These are phyloP conservation scores for Trichoderma aggressivum DNA, from an alignment of 2,329 filamentous ascomycete species.

Conservation along the genomic window DNA sequence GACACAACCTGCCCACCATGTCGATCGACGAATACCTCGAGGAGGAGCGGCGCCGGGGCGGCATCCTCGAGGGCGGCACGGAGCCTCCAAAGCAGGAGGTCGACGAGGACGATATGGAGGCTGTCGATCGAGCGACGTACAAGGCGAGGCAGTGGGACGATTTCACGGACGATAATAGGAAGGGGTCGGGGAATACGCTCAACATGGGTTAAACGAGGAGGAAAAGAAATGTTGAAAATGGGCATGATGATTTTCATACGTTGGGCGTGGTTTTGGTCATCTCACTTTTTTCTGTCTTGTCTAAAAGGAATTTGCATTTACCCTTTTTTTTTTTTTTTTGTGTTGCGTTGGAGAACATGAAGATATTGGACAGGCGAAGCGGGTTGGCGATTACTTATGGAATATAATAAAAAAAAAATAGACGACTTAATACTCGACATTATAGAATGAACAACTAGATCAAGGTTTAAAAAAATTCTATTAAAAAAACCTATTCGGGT, in stretches of 20 bases:
- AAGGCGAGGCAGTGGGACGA: conserved; percentile 97
- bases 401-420: background rate
- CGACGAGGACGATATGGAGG: conserved; percentile 88
- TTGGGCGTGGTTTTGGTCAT: background rate
- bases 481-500: background rate
- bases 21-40: conserved; percentile 96
- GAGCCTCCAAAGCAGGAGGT: conserved; percentile 67
- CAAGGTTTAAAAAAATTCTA: background rate
- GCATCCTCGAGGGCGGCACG: conserved; percentile 87
- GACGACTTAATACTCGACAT: background rate
- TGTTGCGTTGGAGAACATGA: background rate
- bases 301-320: background rate
- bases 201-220: conserved; percentile 60
- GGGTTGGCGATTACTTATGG: background rate
- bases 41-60: conserved; percentile 78
- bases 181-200: conserved; percentile 76
- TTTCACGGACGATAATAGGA: conserved; percentile 84
- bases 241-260: background rate
- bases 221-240: background rate
- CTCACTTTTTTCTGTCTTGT: background rate
- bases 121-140: conserved; percentile 82
- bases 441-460: background rate
- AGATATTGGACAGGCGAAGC: background rate
- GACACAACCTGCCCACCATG: conserved; percentile 96
- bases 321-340: background rate